Base-by-base conservation (phyloP, 2,329 filamentous ascomycete species). In the Neospermospora avenae region DNA sequence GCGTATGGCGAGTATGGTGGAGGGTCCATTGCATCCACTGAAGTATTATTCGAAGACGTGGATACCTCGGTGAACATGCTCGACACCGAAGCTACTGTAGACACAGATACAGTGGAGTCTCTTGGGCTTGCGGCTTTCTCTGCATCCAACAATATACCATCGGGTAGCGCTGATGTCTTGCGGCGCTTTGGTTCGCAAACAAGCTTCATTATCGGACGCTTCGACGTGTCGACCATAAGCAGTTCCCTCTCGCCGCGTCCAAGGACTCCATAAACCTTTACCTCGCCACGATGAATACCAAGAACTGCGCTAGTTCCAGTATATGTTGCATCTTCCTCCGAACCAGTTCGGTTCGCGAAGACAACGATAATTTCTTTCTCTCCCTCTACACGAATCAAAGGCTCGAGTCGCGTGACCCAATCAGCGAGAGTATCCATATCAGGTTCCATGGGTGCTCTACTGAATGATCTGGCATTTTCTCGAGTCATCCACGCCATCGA, bases 361-460 rank as follows among this genome's bases (percentile, higher is more conserved):
- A 93, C 79, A 0, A 93, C 78, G 39, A 90, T 83, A 18, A 88
- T 80, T 60, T 90, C 87, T 0, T 83, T 80, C 0, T 77, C 68
- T 0, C 63, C 75, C 1, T 84, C 78, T 0, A 75, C 69, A 8
- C 80, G 76, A 31, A 87, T 83, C 0, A 88, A 57, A 0, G 90
- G 90, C 58, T 88, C 85, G 4, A 93, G 78, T 0, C 90, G 81
- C 20, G 84, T 81, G 0, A 90, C 77, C 90, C 90, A 93, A 68
- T 93, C 93, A 0, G 83, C 82, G 7, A 93, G 71, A 0, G 89
- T 91, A 22, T 90, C 84, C 74, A 89, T 80, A 65, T 93, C 89
- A 0, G 89, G 88, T 55, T 85, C 81, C 0, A 79, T 71, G 0
- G 82, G 83, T 65, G 64, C 76, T 34, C 66, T 77, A 61, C 69